Percentiles rank a stretch among this genome's conserved stretches.
phyloP scores from a whole-genome alignment of 371 early-diverging fungal species.

The Mucor saturninus region DNA sequence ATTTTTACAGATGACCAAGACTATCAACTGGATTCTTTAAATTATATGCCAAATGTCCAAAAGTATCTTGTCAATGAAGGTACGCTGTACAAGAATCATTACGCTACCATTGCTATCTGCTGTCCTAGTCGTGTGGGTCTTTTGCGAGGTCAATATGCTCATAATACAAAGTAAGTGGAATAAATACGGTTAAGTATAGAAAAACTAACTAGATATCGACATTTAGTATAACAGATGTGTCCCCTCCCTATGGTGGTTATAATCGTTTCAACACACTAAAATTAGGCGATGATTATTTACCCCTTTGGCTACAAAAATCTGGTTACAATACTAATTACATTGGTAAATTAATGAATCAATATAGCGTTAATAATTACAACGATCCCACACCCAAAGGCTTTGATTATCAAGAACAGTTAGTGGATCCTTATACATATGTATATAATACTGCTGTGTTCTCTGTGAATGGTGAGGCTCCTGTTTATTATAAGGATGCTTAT shows the following conservation, averaged over 20 bases:
- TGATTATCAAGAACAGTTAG: conserved; percentile 59
- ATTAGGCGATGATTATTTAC: conserved; percentile 56
- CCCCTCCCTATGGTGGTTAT: conserved; percentile 65
- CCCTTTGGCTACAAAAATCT: conserved; percentile 51
- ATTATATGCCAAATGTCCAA: conserved; percentile 68
- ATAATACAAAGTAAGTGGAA: conserved; percentile 59
- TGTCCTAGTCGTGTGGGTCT: conserved; percentile 68
- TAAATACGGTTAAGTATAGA: not conserved
- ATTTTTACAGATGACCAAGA: conserved; percentile 74
- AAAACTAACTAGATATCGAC: not conserved
- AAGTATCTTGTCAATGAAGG: conserved; percentile 65
- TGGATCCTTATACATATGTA: conserved; percentile 66
- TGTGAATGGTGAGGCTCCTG: conserved; percentile 57
- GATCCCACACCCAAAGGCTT: conserved; percentile 43
- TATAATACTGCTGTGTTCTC: conserved; percentile 65
- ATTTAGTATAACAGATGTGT: conserved; percentile 52
- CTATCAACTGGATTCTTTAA: conserved; percentile 54
- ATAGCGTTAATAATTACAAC: conserved; percentile 45
- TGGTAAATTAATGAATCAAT: conserved; percentile 71
- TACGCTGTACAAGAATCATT: conserved; percentile 63
- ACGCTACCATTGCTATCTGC: conserved; percentile 67
- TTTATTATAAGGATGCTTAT: conserved; percentile 52
- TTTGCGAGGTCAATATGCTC: conserved; percentile 65
- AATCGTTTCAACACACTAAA: conserved; percentile 50
- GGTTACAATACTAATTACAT: conserved; percentile 70